Evolutionary conservation across 2,329 filamentous ascomycete genomes (phyloP).

Genomic region (Phaeosphaeria sp.): DNA sequence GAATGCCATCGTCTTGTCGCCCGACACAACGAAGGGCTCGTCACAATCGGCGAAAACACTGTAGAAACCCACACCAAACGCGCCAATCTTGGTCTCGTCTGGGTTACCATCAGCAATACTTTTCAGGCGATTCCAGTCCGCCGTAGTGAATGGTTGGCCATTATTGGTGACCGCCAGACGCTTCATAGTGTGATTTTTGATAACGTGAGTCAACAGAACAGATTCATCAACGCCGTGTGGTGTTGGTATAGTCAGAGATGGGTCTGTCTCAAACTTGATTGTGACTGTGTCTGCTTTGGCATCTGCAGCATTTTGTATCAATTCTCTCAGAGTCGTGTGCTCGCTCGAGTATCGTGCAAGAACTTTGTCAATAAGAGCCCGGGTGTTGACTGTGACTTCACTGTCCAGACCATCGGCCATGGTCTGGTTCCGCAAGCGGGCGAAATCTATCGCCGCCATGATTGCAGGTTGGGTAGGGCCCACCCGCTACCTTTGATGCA

Average conservation of each 20-base stretch:
- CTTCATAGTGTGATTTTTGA: slow-evolving; percentile 84
- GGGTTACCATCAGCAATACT: slow-evolving; percentile 99
- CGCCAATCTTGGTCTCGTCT: slow-evolving; percentile 98
- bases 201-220: slow-evolving; percentile 78
- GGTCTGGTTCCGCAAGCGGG: slow-evolving; percentile 81
- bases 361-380: slow-evolving; percentile 97
- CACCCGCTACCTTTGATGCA: neutral
- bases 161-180: slow-evolving; percentile 93
- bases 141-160: slow-evolving; percentile 83
- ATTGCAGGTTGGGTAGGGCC: neutral
- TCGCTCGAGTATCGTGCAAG: slow-evolving; percentile 95
- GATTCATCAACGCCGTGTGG: slow-evolving; percentile 71
- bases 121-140: slow-evolving; percentile 93
- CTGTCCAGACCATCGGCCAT: slow-evolving; percentile 92
- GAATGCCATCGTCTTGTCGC: slow-evolving; percentile 93
- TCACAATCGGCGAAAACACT: slow-evolving; percentile 98
- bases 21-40: slow-evolving; percentile 94
- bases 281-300: slow-evolving; percentile 88
- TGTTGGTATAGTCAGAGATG: slow-evolving; percentile 77
- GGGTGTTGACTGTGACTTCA: slow-evolving; percentile 96
- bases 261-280: slow-evolving; percentile 90
- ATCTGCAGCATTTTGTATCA: slow-evolving; percentile 98
- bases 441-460: slow-evolving; percentile 59
- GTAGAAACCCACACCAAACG: slow-evolving; percentile 98
- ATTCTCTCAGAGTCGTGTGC: slow-evolving; percentile 85